phyloP scores from a whole-genome alignment of 768 basidiomycete species.

The Coprinopsis marcescibilis region DNA sequence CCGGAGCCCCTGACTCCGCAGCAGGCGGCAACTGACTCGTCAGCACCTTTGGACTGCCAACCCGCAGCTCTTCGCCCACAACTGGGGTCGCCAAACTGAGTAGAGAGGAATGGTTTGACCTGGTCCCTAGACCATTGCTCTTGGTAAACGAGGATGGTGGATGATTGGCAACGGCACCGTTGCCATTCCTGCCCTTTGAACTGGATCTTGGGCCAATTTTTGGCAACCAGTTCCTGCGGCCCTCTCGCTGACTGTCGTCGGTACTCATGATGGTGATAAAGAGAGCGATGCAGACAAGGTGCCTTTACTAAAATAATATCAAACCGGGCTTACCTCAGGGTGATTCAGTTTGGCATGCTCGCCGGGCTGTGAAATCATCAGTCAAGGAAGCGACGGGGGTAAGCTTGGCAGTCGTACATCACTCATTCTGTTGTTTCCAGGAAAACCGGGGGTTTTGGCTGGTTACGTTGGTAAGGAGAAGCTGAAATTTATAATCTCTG shows the following conservation, averaged over 20 bases:
- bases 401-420: slow-evolving; percentile 24
- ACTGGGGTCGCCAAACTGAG: slow-evolving; percentile 21
- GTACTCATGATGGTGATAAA: slow-evolving; percentile 18
- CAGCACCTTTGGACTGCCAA: slow-evolving; percentile 12
- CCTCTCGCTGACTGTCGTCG: slow-evolving; percentile 19
- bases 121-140: slow-evolving; percentile 11
- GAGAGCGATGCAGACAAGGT: slow-evolving; percentile 13
- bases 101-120: slow-evolving; percentile 14
- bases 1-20: too few species aligned
- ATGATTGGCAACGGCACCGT: slow-evolving; percentile 10
- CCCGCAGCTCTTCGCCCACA: slow-evolving; percentile 23
- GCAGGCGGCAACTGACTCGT: too few species aligned
- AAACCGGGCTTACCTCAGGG: slow-evolving; percentile 19
- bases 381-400: slow-evolving; percentile 4
- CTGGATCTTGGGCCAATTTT: slow-evolving; percentile 27
- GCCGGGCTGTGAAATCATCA: slow-evolving; percentile 15
- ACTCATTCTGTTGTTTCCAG: too few species aligned
- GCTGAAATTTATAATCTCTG: too few species aligned
- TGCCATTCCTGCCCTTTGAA: slow-evolving; percentile 18
- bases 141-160: slow-evolving; percentile 17
- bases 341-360: slow-evolving; percentile 13
- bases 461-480: too few species aligned
- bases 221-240: slow-evolving; percentile 30
- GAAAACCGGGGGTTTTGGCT: too few species aligned
- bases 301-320: background rate